phyloP scores from a whole-genome alignment of 2,329 filamentous ascomycete species.

The Colletotrichum theobromicola region DNA sequence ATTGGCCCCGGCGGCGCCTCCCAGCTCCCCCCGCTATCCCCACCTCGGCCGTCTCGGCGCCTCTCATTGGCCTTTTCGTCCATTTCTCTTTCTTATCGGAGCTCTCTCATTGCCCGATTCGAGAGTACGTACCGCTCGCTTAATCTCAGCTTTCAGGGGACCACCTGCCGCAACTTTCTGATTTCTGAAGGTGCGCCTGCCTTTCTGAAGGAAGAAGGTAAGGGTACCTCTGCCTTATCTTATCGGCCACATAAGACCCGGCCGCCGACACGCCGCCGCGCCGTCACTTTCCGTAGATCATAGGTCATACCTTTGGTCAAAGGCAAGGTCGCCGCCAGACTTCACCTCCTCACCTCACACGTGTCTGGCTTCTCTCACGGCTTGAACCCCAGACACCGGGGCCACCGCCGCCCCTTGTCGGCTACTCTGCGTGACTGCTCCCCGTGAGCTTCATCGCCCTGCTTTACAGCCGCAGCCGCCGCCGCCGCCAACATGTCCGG shows the following conservation, averaged over 20 bases:
- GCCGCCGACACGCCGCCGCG: background rate
- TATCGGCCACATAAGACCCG: background rate
- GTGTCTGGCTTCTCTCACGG: background rate
- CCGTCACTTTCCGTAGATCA: background rate
- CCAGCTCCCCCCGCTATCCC: background rate
- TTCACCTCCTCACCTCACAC: background rate
- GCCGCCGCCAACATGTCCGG: slow-evolving; percentile 53
- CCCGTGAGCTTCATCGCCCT: background rate
- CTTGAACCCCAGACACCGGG: background rate
- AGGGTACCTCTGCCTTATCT: too few species aligned
- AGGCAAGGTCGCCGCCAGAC: background rate
- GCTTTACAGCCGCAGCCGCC: background rate
- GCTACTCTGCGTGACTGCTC: background rate
- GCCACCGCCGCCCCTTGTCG: background rate
- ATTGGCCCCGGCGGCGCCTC: background rate
- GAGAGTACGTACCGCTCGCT: background rate
- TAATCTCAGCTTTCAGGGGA: background rate
- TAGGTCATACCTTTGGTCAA: background rate
- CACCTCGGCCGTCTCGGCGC: background rate
- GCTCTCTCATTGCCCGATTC: background rate
- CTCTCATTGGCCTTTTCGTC: background rate
- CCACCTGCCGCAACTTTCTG: background rate
- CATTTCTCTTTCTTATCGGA: background rate
- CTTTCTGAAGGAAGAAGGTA: background rate
- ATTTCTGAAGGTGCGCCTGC: background rate